Base-by-base conservation (phyloP, 192 early-diverging fungal genomes). In the Linnemannia zychae region DNA sequence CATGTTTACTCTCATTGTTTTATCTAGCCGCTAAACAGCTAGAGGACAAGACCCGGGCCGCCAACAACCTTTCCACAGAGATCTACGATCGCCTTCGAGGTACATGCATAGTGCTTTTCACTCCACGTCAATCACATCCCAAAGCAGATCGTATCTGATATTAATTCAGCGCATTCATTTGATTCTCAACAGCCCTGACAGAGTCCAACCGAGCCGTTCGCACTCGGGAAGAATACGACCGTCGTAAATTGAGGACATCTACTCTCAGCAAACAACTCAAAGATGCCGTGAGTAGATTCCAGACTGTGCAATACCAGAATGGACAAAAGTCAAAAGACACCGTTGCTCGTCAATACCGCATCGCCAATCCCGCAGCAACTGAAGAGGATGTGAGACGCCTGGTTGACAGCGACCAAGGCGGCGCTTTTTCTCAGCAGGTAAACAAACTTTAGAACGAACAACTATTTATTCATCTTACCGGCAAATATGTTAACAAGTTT, bases 261-360 rank as follows among this genome's bases (percentile, higher is more conserved):
- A 85, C 83, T 11, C 60, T 85, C 20, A 85, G 83, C 49, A 85
- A 76, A 36, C 78, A 79, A 37, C 79, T 85, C 70, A 85, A 85
- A 40, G 83, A 85, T 37, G 83, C 83, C 18, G 73, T 85, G 9
- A 72, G 66, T 31, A 63, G 83, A 28, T 79, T 75, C 65, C 83
- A 85, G 37, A 67, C 40, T 31, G 37, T 85, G 18, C 83, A 85
- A 24, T 79, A 76, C 28, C 57, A 85, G 77, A 79, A 85, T 38
- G 74, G 83, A 40, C 83, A 85, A 79, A 85, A 79, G 65, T 76
- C 83, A 52, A 85, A 79, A 36, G 83, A 85, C 5, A 85, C 44
- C 13, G 60, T 79, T 17, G 83, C 77, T 0, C 37, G 83, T 11
- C 83, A 85, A 50, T 76, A 75, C 71, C 77, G 83, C 13, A 85